A percentile compares a stretch with the other conserved stretches of the same genome.
Conservation (phyloP, 345 rosid genomes). For the Mallotus nudiflorus region DNA sequence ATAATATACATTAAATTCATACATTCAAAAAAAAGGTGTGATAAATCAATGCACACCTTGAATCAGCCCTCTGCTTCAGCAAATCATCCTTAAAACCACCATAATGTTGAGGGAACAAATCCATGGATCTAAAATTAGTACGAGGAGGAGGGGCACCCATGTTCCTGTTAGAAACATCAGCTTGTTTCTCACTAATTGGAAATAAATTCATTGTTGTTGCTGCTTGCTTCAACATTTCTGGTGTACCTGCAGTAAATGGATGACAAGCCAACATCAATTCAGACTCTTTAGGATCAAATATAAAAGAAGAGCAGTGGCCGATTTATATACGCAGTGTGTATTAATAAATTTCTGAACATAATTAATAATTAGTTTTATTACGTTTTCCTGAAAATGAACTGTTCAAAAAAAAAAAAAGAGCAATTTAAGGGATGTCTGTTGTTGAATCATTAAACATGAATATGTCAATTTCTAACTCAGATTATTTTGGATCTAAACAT, state of each 20-base stretch:
- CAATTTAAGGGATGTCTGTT: too few species aligned
- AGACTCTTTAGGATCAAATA: too few species aligned
- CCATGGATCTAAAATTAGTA: constrained; percentile 47
- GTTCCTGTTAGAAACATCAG: constrained; percentile 15
- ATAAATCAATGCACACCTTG: constrained; percentile 38
- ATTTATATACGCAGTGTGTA: too few species aligned
- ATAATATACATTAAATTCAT: not conserved
- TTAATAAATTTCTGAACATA: too few species aligned
- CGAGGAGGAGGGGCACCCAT: too few species aligned
- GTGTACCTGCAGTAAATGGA: constrained; percentile 32
- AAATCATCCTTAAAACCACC: constrained; percentile 43
- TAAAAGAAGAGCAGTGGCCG: constrained; percentile 19
- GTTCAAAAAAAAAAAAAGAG: too few species aligned
- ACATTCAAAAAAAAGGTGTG: not conserved
- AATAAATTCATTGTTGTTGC: constrained; percentile 61
- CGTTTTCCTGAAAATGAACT: too few species aligned
- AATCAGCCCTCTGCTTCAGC: constrained; percentile 31
- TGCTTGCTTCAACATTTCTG: constrained; percentile 30
- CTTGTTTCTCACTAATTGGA: constrained; percentile 32
- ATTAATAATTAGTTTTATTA: too few species aligned
- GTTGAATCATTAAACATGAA: constrained; percentile 28
- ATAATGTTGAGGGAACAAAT: constrained; percentile 56
- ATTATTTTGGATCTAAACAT: constrained; percentile 31
- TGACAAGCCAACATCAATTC: too few species aligned
- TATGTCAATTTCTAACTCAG: constrained; percentile 20